Evolutionary conservation across 2,329 filamentous ascomycete species (phyloP), one percentile per base, ranked within the genome.

Genomic region (Beauveria caledonica): DNA sequence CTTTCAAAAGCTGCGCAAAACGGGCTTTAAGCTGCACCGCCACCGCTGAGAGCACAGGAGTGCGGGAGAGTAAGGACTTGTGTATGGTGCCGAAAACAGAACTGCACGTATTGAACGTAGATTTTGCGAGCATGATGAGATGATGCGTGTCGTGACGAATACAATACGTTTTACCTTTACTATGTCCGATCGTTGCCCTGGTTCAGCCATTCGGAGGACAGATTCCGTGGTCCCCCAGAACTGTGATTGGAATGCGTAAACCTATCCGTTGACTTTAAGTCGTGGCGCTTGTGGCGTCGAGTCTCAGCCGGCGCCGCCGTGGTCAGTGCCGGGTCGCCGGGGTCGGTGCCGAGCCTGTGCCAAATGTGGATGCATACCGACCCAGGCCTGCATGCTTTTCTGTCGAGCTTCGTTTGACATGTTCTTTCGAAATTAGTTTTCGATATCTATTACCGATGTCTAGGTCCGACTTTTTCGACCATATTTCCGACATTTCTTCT

Each of bases 1-100:
- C 42, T 74, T 74, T 58, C 73, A 74, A 66, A 71, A 66, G 48
- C 63, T 69, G 50, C 63, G 66, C 10, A 63, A 62, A 44, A 67
- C 70, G 1, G 71, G 71, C 2, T 73, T 73, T 50, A 70, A 69
- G 56, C 63, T 72, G 11, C 11, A 48, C 21, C 44, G 11, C 17
- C 9, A 15, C 33, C 13, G 15, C 33, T 36, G 33, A 36, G 33
- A 36, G 33, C 33, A 36, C 5, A 36, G 11, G 5, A 15, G 33
- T 36, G 11, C 33, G 5, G 11, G 33, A 36, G 13, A 36, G 33
- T 15, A 6, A 36, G 2, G 5, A 36, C 5, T 5, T 36, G 33
- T 36, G 13, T 36, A 36, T 36, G 11, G 13, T 15, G 2, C 33
- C 33, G 6, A 11, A 13, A 36, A 36, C 5, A 36, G 5, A 36